Percentiles rank a stretch among this genome's conserved stretches.
Conservation (phyloP, 345 rosid genomes). For the Geranium brycei region DNA sequence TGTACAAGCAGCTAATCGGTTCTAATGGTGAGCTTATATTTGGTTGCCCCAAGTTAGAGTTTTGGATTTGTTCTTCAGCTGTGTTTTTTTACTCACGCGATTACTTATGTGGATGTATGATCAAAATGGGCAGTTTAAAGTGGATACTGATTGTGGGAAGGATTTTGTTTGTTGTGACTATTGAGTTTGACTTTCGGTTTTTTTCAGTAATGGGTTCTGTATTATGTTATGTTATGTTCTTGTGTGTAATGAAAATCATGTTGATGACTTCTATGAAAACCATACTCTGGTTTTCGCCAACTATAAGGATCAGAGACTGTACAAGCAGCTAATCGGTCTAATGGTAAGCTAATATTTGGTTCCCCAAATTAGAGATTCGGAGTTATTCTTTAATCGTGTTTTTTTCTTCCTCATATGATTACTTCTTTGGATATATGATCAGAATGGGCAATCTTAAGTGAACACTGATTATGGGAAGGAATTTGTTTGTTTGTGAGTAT, state of each 20-base stretch:
- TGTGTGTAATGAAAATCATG: not conserved
- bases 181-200: no score
- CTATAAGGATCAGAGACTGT: conserved; percentile 77
- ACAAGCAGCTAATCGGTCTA: conserved; percentile 36
- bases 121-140: no score
- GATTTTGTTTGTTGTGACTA: no score
- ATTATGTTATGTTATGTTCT: no score
- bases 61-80: not conserved
- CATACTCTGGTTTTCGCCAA: conserved; percentile 61
- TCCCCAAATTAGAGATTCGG: not conserved
- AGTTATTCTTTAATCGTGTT: not conserved
- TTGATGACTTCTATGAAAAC: not conserved
- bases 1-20: conserved; percentile 44
- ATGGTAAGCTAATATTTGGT: conserved; percentile 20
- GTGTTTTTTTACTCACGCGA: not conserved
- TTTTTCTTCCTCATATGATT: no score
- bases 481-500: not conserved
- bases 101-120: no score
- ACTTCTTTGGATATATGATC: no score
- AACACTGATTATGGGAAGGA: no score
- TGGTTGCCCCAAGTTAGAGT: not conserved
- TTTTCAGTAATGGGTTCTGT: no score
- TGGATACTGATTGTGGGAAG: no score
- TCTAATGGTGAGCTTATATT: conserved; percentile 24
- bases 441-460: not conserved